Evolutionary conservation across 2,329 filamentous ascomycete genomes (phyloP).

Genomic region (Apiospora kogelbergensis): DNA sequence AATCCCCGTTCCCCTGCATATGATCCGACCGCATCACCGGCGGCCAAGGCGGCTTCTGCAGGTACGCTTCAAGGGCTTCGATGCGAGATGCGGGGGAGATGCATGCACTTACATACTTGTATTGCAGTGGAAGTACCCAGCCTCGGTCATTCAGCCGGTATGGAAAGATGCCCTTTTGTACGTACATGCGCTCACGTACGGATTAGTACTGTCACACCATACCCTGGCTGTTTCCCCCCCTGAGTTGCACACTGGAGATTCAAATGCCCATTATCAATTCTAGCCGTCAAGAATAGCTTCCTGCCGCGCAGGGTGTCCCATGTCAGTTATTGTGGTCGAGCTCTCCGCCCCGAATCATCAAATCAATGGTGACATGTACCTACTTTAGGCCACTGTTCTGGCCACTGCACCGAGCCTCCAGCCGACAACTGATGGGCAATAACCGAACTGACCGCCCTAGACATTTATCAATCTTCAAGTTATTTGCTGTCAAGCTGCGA

Average conservation of each 20-base stretch:
- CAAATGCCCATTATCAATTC: neutral
- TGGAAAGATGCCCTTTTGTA: too few relatives aligned
- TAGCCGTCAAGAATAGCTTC: neutral
- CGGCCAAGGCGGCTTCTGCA: constrained; percentile 6
- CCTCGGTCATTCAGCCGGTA: neutral
- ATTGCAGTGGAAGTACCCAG: too few relatives aligned
- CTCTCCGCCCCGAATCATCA: neutral
- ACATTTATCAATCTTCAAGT: too few relatives aligned
- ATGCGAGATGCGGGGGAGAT: constrained; percentile 3
- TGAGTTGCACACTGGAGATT: neutral
- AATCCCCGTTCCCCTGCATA: constrained; percentile 7
- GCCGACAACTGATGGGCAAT: neutral
- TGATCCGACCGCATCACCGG: neutral
- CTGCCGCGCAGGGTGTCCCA: neutral
- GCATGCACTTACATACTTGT: neutral
- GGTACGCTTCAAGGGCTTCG: neutral
- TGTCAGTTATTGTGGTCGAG: neutral
- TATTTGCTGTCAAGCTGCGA: neutral
- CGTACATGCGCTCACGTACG: too few relatives aligned
- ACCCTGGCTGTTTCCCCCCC: neutral
- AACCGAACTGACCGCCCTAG: neutral
- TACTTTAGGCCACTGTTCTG: neutral
- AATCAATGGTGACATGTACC: neutral
- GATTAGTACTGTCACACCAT: neutral
- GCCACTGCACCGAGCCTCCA: neutral